phyloP scores from a whole-genome alignment of 805 yeast genomes.

The Yamadazyma sp. region DNA sequence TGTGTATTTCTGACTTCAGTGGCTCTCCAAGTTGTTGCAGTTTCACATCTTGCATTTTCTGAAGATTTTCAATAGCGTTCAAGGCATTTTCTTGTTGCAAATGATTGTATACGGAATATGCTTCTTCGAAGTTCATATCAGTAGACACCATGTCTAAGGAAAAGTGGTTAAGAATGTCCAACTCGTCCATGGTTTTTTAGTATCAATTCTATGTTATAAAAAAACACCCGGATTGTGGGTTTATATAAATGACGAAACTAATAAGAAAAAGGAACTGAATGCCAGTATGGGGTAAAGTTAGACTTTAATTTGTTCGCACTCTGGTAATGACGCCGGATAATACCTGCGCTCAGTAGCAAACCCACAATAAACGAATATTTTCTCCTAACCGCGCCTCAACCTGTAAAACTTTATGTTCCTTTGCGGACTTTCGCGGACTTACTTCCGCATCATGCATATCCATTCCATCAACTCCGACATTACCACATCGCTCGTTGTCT shows the following conservation, averaged over 20 bases:
- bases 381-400: slow-evolving; percentile 7
- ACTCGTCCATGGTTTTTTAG: slow-evolving; percentile 7
- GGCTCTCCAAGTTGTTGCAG: neutral
- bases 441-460: no score
- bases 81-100: slow-evolving; percentile 40
- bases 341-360: slow-evolving; percentile 1
- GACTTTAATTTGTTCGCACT: slow-evolving; percentile 1
- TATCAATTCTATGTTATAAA: neutral
- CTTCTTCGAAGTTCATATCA: slow-evolving; percentile 49
- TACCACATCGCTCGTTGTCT: no score
- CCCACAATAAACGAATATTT: neutral
- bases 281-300: slow-evolving; percentile 7
- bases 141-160: slow-evolving; percentile 21
- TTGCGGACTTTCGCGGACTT: no score
- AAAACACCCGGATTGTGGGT: slow-evolving; percentile 1
- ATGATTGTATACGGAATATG: slow-evolving; percentile 39
- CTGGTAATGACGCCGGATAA: slow-evolving; percentile 4
- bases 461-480: no score
- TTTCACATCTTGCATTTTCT: slow-evolving; percentile 23
- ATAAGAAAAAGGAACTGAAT: slow-evolving; percentile 1
- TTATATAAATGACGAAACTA: slow-evolving; percentile 2
- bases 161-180: slow-evolving; percentile 14
- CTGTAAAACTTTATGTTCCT: no score
- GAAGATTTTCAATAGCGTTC: slow-evolving; percentile 36
- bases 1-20: neutral